Percentiles rank a stretch among this genome's conserved stretches.
phyloP scores from a whole-genome alignment of 2,329 filamentous ascomycete species.

The Pestalotiopsis sp. region DNA sequence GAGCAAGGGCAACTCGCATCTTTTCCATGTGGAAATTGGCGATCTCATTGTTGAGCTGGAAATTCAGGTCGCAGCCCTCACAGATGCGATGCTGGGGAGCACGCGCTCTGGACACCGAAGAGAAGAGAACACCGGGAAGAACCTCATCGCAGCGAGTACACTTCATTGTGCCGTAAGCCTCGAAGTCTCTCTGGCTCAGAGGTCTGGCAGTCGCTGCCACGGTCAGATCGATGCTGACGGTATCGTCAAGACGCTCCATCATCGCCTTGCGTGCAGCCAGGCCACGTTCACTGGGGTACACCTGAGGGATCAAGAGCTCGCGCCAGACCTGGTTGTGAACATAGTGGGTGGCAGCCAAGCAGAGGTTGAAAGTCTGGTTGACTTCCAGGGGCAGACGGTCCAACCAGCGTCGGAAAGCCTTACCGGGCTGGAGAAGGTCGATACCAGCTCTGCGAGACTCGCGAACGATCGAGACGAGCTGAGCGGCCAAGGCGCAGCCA shows the following conservation, averaged over 20 bases:
- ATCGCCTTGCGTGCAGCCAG: not conserved
- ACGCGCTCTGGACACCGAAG: not conserved
- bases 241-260: not conserved
- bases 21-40: not conserved
- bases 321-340: not conserved
- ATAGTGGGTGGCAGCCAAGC: not conserved
- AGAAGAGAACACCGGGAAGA: not conserved
- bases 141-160: not conserved
- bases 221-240: not conserved
- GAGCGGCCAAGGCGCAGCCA: constrained; percentile 16
- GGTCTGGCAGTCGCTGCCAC: not conserved
- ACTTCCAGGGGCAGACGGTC: constrained; percentile 25
- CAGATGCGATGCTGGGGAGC: not conserved
- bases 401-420: constrained; percentile 27
- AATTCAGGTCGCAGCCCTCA: not conserved
- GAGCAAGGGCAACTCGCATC: not conserved
- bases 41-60: not conserved
- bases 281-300: not conserved
- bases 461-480: constrained; percentile 17
- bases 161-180: not conserved
- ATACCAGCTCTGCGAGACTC: constrained; percentile 19
- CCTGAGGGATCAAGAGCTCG: not conserved
- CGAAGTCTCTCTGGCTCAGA: constrained; percentile 6
- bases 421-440: constrained; percentile 26
- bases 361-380: not conserved